Conservation (phyloP, 1,284 basidiomycete species). For the Leccinum olivaceoglutinosum region DNA sequence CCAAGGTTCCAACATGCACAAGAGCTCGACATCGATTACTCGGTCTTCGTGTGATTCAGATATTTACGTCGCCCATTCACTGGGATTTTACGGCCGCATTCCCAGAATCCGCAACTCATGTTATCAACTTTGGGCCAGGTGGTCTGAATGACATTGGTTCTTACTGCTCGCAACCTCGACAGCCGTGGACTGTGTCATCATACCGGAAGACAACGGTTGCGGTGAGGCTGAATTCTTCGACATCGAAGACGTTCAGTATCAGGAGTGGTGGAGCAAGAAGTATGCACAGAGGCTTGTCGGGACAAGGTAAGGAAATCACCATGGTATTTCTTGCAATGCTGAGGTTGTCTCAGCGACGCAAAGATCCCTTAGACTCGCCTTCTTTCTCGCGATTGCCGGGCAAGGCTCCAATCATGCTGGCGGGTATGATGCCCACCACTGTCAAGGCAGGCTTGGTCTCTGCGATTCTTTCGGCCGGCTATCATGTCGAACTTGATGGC, state of each 20-base stretch:
- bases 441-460: conserved; percentile 90
- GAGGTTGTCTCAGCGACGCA: conserved; percentile 61
- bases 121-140: conserved; percentile 94
- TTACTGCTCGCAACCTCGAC: conserved; percentile 88
- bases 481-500: conserved; percentile 94
- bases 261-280: conserved; percentile 89
- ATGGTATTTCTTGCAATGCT: conserved; percentile 6
- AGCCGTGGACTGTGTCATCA: conserved; percentile 88
- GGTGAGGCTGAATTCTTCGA: conserved; percentile 84
- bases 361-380: conserved; percentile 83
- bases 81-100: conserved; percentile 90
- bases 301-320: conserved; percentile 63
- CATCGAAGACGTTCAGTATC: conserved; percentile 60
- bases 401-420: conserved; percentile 97
- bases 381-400: conserved; percentile 90
- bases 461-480: conserved; percentile 90
- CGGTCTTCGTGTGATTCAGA: conserved; percentile 84
- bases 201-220: conserved; percentile 82
- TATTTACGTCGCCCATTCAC: conserved; percentile 88
- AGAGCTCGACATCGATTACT: conserved; percentile 61
- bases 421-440: conserved; percentile 95
- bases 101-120: conserved; percentile 87
- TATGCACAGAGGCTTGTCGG: conserved; percentile 84
- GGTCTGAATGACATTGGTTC: conserved; percentile 88
- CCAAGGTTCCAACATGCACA: conserved; percentile 78